Base-by-base conservation (phyloP, 352 stramenopile genomes). In the Globisporangium ultimum region DNA sequence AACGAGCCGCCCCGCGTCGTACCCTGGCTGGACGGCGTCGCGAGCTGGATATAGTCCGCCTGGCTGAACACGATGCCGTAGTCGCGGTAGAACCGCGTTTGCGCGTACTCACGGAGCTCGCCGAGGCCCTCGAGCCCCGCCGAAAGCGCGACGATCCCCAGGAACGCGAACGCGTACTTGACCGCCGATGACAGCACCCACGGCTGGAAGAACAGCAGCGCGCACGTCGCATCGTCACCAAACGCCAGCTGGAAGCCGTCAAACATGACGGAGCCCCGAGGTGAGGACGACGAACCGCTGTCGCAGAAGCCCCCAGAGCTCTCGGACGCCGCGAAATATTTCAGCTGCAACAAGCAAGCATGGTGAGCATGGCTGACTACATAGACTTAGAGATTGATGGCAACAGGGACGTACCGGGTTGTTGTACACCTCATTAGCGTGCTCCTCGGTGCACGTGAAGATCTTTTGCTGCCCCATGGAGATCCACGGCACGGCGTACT, bases 91-190 rank as follows among this genome's bases (percentile, higher is more conserved):
- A 93, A 72, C 40, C 60, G 66, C 53, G 70, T 71, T 40, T 78
- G 59, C 14, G 76, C 60, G 24, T 60, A 36, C 13, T 87, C 84
- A 22, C 84, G 78, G 21, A 81, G 54, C 63, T 87, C 71, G 32
- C 79, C 69, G 47, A 91, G 71, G 14, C 70, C 80, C 48, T 93
- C 84, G 60, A 91, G 66, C 34, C 70, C 86, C 63, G 88, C 76
- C 45, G 74, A 79, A 36, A 94, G 60, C 55, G 84, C 55, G 41
- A 92, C 76, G 34, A 89, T 66, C 1, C 84, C 82, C 1, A 91
- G 45, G 66, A 94, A 91, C n/a, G 65, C 82, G 20, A 94, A 78
- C 8, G 74, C 73, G 66, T 94, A 94, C 61, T 91, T 92, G 58
- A 84, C 74, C 0, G 43, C 59, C 0, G 72, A 85, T 18, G 74